These are phyloP conservation scores for Chlorokybus atmophyticus DNA, from an alignment of 139 green algal genomes.

Conservation along the genomic window DNA sequence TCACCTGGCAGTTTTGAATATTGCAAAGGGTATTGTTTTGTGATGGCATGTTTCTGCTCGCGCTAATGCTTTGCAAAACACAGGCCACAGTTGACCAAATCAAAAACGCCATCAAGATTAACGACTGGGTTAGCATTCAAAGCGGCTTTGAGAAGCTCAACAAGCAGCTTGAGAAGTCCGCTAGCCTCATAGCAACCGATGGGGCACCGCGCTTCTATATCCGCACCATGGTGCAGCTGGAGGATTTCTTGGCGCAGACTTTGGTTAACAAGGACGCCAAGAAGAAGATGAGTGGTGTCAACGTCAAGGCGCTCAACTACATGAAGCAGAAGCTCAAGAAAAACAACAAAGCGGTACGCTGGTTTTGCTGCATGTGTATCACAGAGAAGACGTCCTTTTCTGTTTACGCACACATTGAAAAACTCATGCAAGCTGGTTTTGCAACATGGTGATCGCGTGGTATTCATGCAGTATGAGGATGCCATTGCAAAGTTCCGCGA, in stretches of 20 bases:
- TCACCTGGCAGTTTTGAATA: too few species aligned
- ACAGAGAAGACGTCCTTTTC: conserved; percentile 47
- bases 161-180: conserved; percentile 86
- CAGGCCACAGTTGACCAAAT: conserved; percentile 55
- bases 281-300: conserved; percentile 90
- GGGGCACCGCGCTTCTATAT: conserved; percentile 64
- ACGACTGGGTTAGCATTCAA: conserved; percentile 81
- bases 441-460: background rate
- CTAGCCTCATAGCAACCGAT: conserved; percentile 31
- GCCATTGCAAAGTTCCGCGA: conserved; percentile 36
- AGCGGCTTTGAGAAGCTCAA: conserved; percentile 93
- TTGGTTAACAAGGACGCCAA: conserved; percentile 70
- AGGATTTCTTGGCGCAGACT: conserved; percentile 62
- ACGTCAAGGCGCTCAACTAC: conserved; percentile 85
- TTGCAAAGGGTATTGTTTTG: too few species aligned
- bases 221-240: conserved; percentile 73
- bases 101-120: conserved; percentile 95
- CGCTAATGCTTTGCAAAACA: too few species aligned
- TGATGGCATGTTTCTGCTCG: too few species aligned
- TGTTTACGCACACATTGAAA: too few species aligned
- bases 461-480: conserved; percentile 4
- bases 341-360: conserved; percentile 72
- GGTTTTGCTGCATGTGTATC: conserved; percentile 30
- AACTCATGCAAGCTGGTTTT: background rate
- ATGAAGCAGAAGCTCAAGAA: conserved; percentile 97